Conservation (phyloP, 306 rosid species). For the Sechiopsis laciniata region DNA sequence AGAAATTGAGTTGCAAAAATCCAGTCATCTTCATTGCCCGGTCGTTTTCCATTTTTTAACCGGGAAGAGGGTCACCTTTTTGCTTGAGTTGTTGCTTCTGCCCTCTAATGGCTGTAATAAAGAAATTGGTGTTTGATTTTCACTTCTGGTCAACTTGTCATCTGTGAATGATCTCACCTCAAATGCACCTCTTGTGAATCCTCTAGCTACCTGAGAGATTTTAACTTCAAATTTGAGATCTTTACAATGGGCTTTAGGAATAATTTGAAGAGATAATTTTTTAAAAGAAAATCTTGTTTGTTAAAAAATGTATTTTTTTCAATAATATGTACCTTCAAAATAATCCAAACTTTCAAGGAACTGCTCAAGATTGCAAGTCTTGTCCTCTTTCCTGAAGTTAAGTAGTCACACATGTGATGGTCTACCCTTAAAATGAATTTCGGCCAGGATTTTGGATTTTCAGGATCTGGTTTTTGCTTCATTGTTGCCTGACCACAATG, state of each 20-base stretch:
- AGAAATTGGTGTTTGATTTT: constrained; percentile 48
- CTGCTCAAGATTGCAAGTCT: constrained; percentile 82
- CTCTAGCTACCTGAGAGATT: constrained; percentile 76
- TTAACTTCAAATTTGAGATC: constrained; percentile 14
- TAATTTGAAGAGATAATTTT: not conserved
- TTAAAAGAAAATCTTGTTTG: not conserved
- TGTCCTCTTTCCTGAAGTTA: constrained; percentile 78
- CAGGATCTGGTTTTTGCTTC: constrained; percentile 56
- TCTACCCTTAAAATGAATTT: constrained; percentile 77
- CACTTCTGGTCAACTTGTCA: constrained; percentile 45
- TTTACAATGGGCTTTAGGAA: not conserved
- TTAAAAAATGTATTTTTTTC: not conserved
- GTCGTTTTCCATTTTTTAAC: constrained; percentile 61
- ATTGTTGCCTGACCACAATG: constrained; percentile 53
- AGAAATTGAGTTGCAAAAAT: not conserved
- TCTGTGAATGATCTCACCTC: constrained; percentile 66
- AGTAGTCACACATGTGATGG: constrained; percentile 70
- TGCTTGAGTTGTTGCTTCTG: constrained; percentile 35
- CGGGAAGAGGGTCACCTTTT: constrained; percentile 53
- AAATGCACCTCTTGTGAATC: constrained; percentile 76
- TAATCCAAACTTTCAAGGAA: constrained; percentile 92
- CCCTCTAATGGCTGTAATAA: constrained; percentile 48
- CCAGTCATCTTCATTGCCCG: constrained; percentile 34
- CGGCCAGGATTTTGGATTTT: constrained; percentile 84
- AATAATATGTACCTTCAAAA: constrained; percentile 50